Evolutionary conservation across 768 basidiomycete species (phyloP).

Genomic region (Calvatia gigantea): DNA sequence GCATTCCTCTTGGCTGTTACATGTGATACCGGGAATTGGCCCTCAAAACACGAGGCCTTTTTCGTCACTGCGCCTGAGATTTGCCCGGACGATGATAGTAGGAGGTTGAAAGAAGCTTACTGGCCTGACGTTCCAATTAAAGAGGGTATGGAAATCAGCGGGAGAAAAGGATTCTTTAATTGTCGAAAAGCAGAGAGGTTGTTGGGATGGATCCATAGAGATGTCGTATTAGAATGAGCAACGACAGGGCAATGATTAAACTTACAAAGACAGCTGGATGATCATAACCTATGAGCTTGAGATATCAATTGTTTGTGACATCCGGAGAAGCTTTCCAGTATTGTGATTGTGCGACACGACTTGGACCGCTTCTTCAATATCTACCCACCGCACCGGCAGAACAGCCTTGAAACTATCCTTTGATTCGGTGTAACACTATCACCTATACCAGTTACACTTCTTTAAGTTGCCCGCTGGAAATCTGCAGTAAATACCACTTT

Average conservation of each 20-base stretch:
- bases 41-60: constrained; percentile 60
- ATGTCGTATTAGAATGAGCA: constrained; percentile 19
- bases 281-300: constrained; percentile 31
- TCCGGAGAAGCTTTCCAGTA: constrained; percentile 67
- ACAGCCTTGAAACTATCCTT: no score
- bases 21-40: constrained; percentile 35
- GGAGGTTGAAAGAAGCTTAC: constrained; percentile 40
- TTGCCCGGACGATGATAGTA: constrained; percentile 39
- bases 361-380: constrained; percentile 82
- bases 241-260: not conserved
- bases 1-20: constrained; percentile 63
- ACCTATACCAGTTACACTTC: no score
- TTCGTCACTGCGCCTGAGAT: constrained; percentile 61
- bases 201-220: constrained; percentile 60
- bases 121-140: constrained; percentile 55
- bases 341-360: constrained; percentile 79
- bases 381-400: no score
- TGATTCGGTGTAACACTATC: no score
- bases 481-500: no score
- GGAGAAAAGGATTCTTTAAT: constrained; percentile 53
- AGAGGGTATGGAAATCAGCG: constrained; percentile 38
- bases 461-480: no score
- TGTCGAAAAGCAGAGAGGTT: constrained; percentile 58
- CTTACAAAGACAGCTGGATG: constrained; percentile 49
- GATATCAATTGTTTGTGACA: not conserved